phyloP scores from a whole-genome alignment of 2,329 filamentous ascomycete species.

The Arthrobotrys sinensis region DNA sequence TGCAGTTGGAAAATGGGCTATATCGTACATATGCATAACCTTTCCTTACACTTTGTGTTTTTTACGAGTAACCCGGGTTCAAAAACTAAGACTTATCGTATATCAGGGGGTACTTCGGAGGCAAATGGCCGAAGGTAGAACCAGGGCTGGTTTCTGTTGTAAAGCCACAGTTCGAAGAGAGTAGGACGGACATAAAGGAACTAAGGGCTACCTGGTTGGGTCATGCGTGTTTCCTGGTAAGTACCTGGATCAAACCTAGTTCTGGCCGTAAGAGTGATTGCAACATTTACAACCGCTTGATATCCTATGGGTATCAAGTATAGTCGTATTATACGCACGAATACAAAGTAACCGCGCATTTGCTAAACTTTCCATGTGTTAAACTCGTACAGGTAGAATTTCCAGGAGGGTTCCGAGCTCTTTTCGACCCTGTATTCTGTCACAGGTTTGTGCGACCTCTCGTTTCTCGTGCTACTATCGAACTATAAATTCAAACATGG shows the following conservation, averaged over 20 bases:
- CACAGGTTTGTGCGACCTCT: slow-evolving; percentile 67
- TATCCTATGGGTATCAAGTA: background rate
- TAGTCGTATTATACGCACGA: slow-evolving; percentile 3
- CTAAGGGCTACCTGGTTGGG: slow-evolving; percentile 94
- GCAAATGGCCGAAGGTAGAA: slow-evolving; percentile 44
- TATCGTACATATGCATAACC: slow-evolving; percentile 37
- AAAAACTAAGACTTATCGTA: slow-evolving; percentile 39
- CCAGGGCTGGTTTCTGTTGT: slow-evolving; percentile 37
- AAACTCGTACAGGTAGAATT: slow-evolving; percentile 74
- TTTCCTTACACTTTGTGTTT: background rate
- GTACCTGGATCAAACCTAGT: slow-evolving; percentile 24
- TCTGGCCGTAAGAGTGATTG: slow-evolving; percentile 68
- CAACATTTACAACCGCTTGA: slow-evolving; percentile 64
- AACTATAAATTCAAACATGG: slow-evolving; percentile 36
- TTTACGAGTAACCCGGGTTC: slow-evolving; percentile 1
- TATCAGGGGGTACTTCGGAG: slow-evolving; percentile 36
- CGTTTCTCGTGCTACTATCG: slow-evolving; percentile 28
- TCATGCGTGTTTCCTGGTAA: slow-evolving; percentile 81
- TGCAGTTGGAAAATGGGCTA: slow-evolving; percentile 38
- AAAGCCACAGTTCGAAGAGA: slow-evolving; percentile 57
- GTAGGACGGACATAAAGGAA: slow-evolving; percentile 66
- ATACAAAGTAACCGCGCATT: slow-evolving; percentile 30
- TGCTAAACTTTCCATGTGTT: slow-evolving; percentile 52
- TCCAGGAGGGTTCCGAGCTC: slow-evolving; percentile 84
- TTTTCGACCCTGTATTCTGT: slow-evolving; percentile 95